Evolutionary conservation across 1,284 basidiomycete genomes (phyloP).

Genomic region (Gymnopus androsaceus): DNA sequence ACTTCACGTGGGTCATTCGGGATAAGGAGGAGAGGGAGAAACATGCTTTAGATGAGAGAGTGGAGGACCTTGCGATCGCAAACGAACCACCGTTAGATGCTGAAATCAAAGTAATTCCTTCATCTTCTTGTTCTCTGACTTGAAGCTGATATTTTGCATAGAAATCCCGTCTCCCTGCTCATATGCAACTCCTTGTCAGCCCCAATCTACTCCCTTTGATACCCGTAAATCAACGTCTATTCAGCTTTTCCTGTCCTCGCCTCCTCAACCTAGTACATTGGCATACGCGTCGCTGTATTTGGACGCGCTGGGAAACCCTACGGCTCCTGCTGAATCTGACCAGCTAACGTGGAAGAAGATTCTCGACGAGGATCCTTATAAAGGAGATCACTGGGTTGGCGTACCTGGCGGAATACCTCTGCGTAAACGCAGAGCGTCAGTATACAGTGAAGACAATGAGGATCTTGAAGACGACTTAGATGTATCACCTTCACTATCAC

Average conservation of each 20-base stretch:
- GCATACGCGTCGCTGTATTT: conserved; percentile 53
- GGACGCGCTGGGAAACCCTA: conserved; percentile 47
- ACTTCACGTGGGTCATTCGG: too few species aligned
- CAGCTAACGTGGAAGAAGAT: conserved; percentile 72
- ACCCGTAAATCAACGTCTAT: background rate
- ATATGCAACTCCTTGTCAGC: conserved; percentile 69
- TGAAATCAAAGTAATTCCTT: conserved; percentile 55
- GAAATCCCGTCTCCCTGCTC: conserved; percentile 63
- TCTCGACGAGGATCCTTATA: conserved; percentile 73
- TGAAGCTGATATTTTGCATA: conserved; percentile 25
- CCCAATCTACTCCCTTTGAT: background rate
- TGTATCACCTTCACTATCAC: conserved; percentile 47
- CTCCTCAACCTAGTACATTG: conserved; percentile 50
- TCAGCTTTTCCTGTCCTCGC: conserved; percentile 58
- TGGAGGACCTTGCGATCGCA: too few species aligned
- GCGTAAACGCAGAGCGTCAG: conserved; percentile 38
- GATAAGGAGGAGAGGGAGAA: too few species aligned
- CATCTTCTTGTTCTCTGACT: background rate
- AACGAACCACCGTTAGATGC: too few species aligned
- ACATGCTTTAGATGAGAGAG: too few species aligned
- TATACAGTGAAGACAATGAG: conserved; percentile 28
- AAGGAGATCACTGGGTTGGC: conserved; percentile 79
- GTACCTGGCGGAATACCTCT: conserved; percentile 51
- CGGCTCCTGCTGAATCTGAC: conserved; percentile 29
- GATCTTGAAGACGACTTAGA: conserved; percentile 33